Conservation (phyloP, 768 basidiomycete genomes). For the Kwoniella sp. region DNA sequence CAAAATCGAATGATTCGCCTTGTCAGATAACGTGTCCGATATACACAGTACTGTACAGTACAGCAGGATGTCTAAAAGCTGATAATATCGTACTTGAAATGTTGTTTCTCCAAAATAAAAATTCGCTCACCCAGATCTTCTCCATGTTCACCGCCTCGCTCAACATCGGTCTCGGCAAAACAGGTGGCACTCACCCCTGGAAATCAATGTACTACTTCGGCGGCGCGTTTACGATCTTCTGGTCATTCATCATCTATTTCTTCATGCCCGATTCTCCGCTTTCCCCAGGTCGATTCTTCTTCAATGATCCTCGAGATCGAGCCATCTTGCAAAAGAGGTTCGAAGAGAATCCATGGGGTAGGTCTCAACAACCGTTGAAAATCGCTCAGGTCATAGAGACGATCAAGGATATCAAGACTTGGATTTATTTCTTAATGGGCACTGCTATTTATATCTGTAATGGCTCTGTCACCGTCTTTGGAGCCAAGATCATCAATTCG, state of each 20-base stretch:
- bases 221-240: slow-evolving; percentile 53
- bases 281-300: slow-evolving; percentile 47
- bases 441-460: slow-evolving; percentile 52
- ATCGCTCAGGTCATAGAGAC: slow-evolving; percentile 52
- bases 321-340: slow-evolving; percentile 35
- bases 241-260: slow-evolving; percentile 49
- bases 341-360: slow-evolving; percentile 39
- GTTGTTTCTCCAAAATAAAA: too few species aligned
- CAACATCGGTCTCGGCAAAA: slow-evolving; percentile 55
- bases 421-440: slow-evolving; percentile 52
- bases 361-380: slow-evolving; percentile 36
- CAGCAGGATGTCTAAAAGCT: too few species aligned
- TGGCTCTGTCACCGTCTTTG: slow-evolving; percentile 53
- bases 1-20: too few species aligned
- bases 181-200: slow-evolving; percentile 44
- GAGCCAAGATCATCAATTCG: slow-evolving; percentile 53
- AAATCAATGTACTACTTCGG: slow-evolving; percentile 55
- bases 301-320: slow-evolving; percentile 33
- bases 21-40: too few species aligned
- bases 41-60: too few species aligned
- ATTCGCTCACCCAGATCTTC: slow-evolving; percentile 55
- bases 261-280: slow-evolving; percentile 53
- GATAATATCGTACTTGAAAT: too few species aligned
- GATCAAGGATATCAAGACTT: slow-evolving; percentile 53
- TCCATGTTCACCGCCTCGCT: slow-evolving; percentile 55